A percentile compares a stretch with the other conserved stretches of the same genome.
Conservation (phyloP, 2,329 filamentous ascomycete species). For the Corniculantispora saksenae region DNA sequence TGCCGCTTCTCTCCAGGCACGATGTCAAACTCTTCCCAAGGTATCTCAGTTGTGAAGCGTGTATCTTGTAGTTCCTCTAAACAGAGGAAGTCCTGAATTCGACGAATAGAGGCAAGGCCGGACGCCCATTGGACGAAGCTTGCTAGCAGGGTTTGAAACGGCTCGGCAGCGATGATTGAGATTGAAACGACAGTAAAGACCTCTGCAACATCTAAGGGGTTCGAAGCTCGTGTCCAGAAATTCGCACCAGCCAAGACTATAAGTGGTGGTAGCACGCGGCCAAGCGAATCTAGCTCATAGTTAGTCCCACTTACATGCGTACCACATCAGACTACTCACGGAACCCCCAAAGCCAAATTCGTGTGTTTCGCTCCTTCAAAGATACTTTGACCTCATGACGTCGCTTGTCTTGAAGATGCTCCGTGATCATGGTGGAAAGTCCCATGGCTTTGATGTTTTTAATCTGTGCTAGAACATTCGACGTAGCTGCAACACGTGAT, state of each 20-base stretch:
- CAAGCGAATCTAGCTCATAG: not conserved
- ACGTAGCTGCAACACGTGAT: not conserved
- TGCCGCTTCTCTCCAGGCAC: not conserved
- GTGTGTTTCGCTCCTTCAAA: not conserved
- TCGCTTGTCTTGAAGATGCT: not conserved
- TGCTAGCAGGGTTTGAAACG: not conserved
- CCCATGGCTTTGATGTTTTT: not conserved
- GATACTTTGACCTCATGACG: not conserved
- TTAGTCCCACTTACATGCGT: too few relatives aligned
- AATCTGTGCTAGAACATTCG: not conserved
- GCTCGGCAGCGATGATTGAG: not conserved
- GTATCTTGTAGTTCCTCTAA: not conserved
- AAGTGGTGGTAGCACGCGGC: not conserved
- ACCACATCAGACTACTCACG: not conserved
- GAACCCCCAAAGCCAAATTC: not conserved
- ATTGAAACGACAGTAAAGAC: not conserved
- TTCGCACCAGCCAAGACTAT: not conserved
- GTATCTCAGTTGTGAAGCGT: not conserved
- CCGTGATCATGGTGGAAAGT: not conserved
- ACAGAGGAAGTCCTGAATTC: not conserved
- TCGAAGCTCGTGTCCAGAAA: not conserved
- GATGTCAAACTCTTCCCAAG: not conserved
- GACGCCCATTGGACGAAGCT: not conserved
- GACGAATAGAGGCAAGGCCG: not conserved
- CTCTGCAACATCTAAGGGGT: not conserved